Evolutionary conservation across 164 flowering plant genomes (phyloP), one percentile per base, ranked within the genome.

Genomic region (Amborella trichopoda): DNA sequence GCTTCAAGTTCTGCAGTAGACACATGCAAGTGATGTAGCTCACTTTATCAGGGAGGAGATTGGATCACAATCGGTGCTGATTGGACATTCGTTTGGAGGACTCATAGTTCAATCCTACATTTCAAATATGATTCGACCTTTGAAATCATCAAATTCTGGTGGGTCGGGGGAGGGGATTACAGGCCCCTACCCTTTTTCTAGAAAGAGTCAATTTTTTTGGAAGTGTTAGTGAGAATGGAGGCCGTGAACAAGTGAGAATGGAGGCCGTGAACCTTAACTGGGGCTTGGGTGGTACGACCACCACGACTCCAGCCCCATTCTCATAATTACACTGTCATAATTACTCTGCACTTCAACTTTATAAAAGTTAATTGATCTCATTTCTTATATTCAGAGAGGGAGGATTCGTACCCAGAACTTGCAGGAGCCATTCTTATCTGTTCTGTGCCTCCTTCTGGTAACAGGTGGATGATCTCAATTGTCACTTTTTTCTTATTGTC

Each of bases 31-130:
- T 57, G 77, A 84, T 69, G 65, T 84, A 50, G 89, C 86, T 58
- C 65, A 80, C 44, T 88, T 83, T 64, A 81, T 88, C 49, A 48
- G 41, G 41, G 70, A 56, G 52, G 77, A 71, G 43, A 48, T 81
- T 36, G 63, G 22, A 26, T 40, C 50, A 39, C 78, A 78, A 32
- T 86, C 97, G 5, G 84, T 88, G 5, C 64, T 88, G 62, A 41
- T 88, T 49, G 94, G 97, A 8, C 94, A 84, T 49, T 88, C 97
- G 39, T 81, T 88, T 75, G 97, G 97, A 47, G 97, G 97, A 28
- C 85, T 84, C 30, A 80, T 88, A 27, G 71, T 88, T 50, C 94
- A 88, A 53, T 76, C 68, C 41, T 77, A 83, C 62, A 46, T 88
- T 47, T 69, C 94, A 42, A 66, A 62, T 61, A 56, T 70, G 41